Conservation (phyloP, 1,284 basidiomycete species). For the Schizopora paradoxa region DNA sequence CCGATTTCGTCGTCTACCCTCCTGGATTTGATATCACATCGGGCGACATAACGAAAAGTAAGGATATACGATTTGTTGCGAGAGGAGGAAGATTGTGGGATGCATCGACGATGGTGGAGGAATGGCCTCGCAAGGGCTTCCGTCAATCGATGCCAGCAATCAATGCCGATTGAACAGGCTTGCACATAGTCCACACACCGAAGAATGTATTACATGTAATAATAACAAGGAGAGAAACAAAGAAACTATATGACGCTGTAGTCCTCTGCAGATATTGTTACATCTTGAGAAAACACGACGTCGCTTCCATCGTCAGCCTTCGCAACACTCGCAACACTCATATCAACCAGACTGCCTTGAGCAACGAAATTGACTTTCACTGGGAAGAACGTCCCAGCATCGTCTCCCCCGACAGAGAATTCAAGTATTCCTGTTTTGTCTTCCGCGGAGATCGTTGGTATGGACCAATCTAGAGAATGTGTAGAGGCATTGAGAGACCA, state of each 20-base stretch:
- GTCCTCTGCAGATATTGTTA: conserved; percentile 65
- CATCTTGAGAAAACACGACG: conserved; percentile 74
- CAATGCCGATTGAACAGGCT: conserved; percentile 44
- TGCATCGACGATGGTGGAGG: conserved; percentile 57
- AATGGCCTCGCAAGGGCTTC: conserved; percentile 60
- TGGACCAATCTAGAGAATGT: conserved; percentile 82
- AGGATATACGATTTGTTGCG: conserved; percentile 47
- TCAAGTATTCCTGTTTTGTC: conserved; percentile 75
- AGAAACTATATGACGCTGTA: conserved; percentile 50
- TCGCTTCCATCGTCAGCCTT: conserved; percentile 56
- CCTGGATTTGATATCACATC: conserved; percentile 50
- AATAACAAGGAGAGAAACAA: conserved; percentile 1
- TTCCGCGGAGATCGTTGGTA: conserved; percentile 50
- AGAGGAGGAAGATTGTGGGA: conserved; percentile 65
- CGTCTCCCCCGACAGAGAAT: conserved; percentile 83
- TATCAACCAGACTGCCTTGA: conserved; percentile 70
- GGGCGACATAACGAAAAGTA: conserved; percentile 44
- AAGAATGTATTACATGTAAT: background rate
- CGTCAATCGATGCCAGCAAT: conserved; percentile 49
- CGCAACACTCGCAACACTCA: conserved; percentile 55
- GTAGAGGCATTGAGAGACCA: conserved; percentile 78
- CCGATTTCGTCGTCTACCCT: conserved; percentile 61
- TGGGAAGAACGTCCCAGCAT: conserved; percentile 87
- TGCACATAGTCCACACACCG: background rate
- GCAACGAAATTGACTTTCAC: conserved; percentile 81